A percentile compares a stretch with the other conserved stretches of the same genome.
Evolutionary conservation across 352 stramenopile species (phyloP).

Genomic region (Pythium aphanidermatum): DNA sequence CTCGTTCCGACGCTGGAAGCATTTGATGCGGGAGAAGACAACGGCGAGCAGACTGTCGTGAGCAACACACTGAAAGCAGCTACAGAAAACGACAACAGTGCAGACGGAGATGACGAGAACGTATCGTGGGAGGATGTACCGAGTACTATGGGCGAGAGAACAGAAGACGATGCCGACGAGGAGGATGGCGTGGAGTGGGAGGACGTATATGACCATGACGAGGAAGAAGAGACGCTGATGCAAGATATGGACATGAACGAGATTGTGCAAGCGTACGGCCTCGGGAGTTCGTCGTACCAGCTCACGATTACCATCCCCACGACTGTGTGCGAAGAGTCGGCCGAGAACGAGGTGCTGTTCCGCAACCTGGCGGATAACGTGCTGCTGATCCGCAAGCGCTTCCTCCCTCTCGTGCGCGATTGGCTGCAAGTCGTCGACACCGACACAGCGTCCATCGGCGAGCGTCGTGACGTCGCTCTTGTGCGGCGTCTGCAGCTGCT

Average conservation of each 20-base stretch:
- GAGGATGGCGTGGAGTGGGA: constrained; percentile 15
- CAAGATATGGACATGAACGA: constrained; percentile 67
- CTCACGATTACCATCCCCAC: constrained; percentile 65
- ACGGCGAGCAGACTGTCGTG: background rate
- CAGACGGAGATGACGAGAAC: constrained; percentile 11
- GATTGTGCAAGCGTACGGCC: constrained; percentile 69
- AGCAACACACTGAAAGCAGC: background rate
- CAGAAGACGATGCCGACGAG: constrained; percentile 8
- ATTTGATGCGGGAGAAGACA: constrained; percentile 29
- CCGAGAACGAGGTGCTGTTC: constrained; percentile 69
- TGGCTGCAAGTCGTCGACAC: constrained; percentile 26
- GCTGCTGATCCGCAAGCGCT: constrained; percentile 60
- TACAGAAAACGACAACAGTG: constrained; percentile 12
- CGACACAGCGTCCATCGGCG: constrained; percentile 1
- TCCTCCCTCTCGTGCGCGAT: constrained; percentile 54
- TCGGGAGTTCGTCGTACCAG: constrained; percentile 71
- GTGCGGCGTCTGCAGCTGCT: constrained; percentile 10
- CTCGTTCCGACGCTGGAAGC: constrained; percentile 64
- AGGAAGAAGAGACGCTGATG: constrained; percentile 11
- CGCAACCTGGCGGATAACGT: constrained; percentile 39
- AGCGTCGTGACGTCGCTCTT: constrained; percentile 3
- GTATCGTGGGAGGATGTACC: constrained; percentile 18
- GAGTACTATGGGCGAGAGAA: background rate
- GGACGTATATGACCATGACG: constrained; percentile 4
- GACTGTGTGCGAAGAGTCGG: constrained; percentile 42